Conservation (phyloP, 495 filamentous ascomycete genomes). For the Aspergillus leporis region DNA sequence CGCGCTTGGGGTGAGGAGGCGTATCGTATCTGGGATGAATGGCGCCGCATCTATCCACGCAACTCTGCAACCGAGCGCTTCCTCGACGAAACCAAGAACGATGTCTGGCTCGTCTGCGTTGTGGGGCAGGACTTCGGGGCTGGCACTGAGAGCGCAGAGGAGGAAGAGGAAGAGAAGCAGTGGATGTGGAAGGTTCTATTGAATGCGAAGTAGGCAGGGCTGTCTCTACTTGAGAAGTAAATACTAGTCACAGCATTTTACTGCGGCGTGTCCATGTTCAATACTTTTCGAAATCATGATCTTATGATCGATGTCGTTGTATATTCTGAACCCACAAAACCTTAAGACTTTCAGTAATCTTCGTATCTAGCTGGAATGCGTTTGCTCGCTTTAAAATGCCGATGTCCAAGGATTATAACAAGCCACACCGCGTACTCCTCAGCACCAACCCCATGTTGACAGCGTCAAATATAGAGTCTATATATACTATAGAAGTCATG, state of each 20-base stretch:
- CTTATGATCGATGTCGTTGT: background rate
- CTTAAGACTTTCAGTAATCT: background rate
- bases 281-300: background rate
- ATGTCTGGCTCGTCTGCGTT: constrained; percentile 85
- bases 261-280: background rate
- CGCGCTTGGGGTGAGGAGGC: constrained; percentile 94
- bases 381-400: constrained; percentile 1
- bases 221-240: background rate
- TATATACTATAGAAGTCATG: background rate
- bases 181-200: constrained; percentile 47
- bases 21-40: constrained; percentile 92
- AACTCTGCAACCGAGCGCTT: constrained; percentile 66
- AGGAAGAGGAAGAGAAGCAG: constrained; percentile 45
- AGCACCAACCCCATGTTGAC: background rate
- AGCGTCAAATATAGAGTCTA: background rate
- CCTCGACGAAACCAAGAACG: constrained; percentile 63
- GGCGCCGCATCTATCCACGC: constrained; percentile 78
- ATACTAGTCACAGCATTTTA: background rate
- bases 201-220: constrained; percentile 25
- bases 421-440: constrained; percentile 2
- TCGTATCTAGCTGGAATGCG: background rate
- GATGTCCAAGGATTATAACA: background rate
- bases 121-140: constrained; percentile 78
- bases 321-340: background rate
- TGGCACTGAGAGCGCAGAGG: constrained; percentile 41